Base-by-base conservation (phyloP, 179 eudicot species). In the Camellia oleifera region DNA sequence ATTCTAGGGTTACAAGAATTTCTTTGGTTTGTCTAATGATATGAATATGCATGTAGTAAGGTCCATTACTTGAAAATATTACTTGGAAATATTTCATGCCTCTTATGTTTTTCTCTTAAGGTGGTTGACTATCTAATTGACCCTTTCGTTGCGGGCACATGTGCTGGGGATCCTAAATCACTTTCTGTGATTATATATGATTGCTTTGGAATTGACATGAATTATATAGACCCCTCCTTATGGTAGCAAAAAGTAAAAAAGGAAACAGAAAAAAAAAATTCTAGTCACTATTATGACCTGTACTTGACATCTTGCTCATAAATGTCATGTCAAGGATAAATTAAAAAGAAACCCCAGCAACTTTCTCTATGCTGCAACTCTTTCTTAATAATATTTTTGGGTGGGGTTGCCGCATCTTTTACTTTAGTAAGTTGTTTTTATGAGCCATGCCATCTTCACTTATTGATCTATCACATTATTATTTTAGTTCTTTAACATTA, bases 121-220 rank as follows among this genome's bases (percentile, higher is more conserved):
- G 92, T 94, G 83, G 99, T 94, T 83, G 99, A 95, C 81, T 89
- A 92, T 88, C 87, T 94, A 66, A 88, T 95, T 84, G 98, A 95
- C 80, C 99, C 99, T 77, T 90, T 95, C 85, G 90, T 95, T 81
- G 97, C 98, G 61, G 99, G 99, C 72, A 91, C 94, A 81, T 89
- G 91, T 84, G 99, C 85, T 77, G 98, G 91, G 86, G 99, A 95
- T 88, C 95, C 99, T 53, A 90, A 89, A 50, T 94, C 99, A 45
- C 95, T 95, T 78, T 95, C 98, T 81, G 98, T 95, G 81, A 92
- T 97, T 91, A 77, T 73, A 66, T 77, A 12, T 56, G 23, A 23
- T 65, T 56, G 14, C 57, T 69, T 78, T 69, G 56, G 20, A 56
- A 57, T 50, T 44, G 18, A 44, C 23, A 44, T 5, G n/a, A 62